A percentile compares a stretch with the other conserved stretches of the same genome.
These are phyloP conservation scores for Tuber aestivum DNA, from an alignment of 495 filamentous ascomycete species.

Conservation along the genomic window DNA sequence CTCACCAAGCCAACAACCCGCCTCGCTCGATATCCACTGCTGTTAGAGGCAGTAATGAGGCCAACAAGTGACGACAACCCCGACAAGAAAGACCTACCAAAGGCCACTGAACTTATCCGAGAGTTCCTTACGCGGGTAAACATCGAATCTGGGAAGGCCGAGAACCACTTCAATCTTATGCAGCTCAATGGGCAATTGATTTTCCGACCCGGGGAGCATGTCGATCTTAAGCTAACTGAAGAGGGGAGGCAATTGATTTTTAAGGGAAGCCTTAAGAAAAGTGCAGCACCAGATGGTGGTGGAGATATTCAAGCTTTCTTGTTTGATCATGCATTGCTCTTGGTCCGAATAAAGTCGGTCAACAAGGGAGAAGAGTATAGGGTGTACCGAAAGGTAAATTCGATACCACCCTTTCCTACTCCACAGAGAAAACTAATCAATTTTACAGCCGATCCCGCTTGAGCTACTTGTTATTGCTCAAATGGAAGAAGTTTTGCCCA, in stretches of 20 bases:
- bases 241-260: conserved; percentile 86
- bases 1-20: conserved; percentile 96
- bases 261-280: conserved; percentile 89
- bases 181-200: conserved; percentile 83
- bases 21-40: conserved; percentile 86
- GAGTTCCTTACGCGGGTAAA: conserved; percentile 86
- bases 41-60: conserved; percentile 87
- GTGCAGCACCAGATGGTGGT: conserved; percentile 66
- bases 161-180: conserved; percentile 95
- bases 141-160: conserved; percentile 87
- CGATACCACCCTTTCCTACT: conserved; percentile 12
- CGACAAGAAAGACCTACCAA: conserved; percentile 85
- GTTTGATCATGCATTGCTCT: conserved; percentile 90
- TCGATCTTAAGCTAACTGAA: conserved; percentile 91
- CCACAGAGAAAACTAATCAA: conserved; percentile 24
- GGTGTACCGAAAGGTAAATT: conserved; percentile 73
- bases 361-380: conserved; percentile 92
- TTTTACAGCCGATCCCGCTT: conserved; percentile 72
- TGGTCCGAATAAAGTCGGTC: conserved; percentile 78
- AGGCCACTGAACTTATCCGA: conserved; percentile 75
- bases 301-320: conserved; percentile 84
- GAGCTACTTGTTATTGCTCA: conserved; percentile 90
- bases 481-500: conserved; percentile 91
- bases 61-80: conserved; percentile 79
- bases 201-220: conserved; percentile 77